Conservation (phyloP, 148 eudicot species). For the Polygonum aviculare region DNA sequence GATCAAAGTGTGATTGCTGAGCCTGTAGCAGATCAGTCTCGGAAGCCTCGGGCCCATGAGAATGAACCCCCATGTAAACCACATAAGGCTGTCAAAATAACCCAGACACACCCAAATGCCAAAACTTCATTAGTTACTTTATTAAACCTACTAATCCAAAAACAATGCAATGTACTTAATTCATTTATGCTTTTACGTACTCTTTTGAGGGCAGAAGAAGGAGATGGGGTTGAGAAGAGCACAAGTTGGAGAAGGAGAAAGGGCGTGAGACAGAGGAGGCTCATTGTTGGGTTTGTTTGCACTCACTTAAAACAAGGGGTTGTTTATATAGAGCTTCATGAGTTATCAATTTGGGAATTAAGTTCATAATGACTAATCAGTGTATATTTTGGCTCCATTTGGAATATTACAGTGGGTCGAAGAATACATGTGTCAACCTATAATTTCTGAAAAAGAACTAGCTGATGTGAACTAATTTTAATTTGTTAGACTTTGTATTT, state of each 20-base stretch:
- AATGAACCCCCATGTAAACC: constrained; percentile 66
- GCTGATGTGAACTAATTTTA: too few relatives aligned
- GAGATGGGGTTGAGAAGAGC: not conserved
- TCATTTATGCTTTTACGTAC: not conserved
- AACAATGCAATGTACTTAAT: too few relatives aligned
- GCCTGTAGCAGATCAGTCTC: constrained; percentile 22
- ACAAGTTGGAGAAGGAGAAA: not conserved
- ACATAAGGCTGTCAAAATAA: constrained; percentile 42
- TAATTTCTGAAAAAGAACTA: too few relatives aligned
- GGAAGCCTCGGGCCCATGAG: constrained; percentile 10
- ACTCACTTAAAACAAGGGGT: not conserved
- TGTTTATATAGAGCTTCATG: not conserved
- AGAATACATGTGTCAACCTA: too few relatives aligned
- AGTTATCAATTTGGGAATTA: not conserved
- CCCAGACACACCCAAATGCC: not conserved
- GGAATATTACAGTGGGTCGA: too few relatives aligned
- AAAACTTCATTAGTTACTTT: not conserved
- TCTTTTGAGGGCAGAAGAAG: not conserved
- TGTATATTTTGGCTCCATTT: too few relatives aligned
- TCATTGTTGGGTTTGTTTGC: not conserved
- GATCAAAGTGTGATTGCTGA: constrained; percentile 31
- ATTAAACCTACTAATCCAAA: too few relatives aligned
- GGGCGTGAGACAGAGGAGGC: not conserved
- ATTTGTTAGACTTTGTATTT: too few relatives aligned
- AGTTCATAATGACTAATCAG: not conserved